Evolutionary conservation across 2,329 filamentous ascomycete genomes (phyloP), one percentile per base, ranked within the genome.

Genomic region (Xylaria sp.): DNA sequence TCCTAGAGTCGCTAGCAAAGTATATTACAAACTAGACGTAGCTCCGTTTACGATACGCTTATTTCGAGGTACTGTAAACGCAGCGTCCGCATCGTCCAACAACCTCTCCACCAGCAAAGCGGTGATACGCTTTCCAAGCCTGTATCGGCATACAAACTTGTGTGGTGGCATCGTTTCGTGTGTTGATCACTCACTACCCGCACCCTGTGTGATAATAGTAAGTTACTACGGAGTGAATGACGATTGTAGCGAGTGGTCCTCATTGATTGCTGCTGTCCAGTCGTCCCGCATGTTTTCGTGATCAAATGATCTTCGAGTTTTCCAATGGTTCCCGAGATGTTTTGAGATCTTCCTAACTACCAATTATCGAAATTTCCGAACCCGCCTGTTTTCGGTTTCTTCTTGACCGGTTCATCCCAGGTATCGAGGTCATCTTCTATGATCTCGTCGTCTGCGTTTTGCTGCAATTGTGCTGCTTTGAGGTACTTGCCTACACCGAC

Each of bases 321-420:
- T n/a, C n/a, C n/a, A n/a, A n/a, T n/a, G n/a, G n/a, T n/a, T 47
- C 23, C 19, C 4, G 28, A 9, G 28, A 31, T 4, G 9, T 31
- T 31, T 40, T 15, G 12, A 25, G 23, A 38, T 49, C n/a, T 17
- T 49, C 43, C 28, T 15, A 17, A 66, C 79, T 80, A 97, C 94
- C 95, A 99, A 38, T 81, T 86, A 78, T 97, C 94, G 76, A 99
- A 99, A 77, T 97, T 96, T 2, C 94, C 94, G 82, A 98, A 99
- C 0, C 92, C 93, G 12, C 87, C 86, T 23, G 81, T 83, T 74
- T 91, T 95, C 2, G 82, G 78, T 79, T 97, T 98, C 79, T 97
- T 98, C 77, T 87, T 88, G 3, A 83, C 86, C 17, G 91, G 92
- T 70, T 92, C 88, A 57, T 87, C 87, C 75, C 87, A 89, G 38